Base-by-base conservation (phyloP, 2,329 filamentous ascomycete genomes). In the Colletotrichum lentis region DNA sequence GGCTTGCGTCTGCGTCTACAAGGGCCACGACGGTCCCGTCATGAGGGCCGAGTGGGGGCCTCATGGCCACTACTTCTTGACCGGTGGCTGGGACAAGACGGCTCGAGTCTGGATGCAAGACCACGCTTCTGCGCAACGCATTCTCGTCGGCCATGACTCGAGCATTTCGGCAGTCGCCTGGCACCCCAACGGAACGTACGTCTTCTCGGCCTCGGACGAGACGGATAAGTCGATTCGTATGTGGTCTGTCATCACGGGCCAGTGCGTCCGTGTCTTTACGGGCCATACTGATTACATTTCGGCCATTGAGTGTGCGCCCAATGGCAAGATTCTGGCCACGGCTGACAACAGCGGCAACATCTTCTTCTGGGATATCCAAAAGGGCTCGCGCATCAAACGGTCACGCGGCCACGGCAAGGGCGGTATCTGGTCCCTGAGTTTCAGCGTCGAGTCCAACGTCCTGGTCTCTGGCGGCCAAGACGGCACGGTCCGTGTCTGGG, bases 391-490 rank as follows among this genome's bases (percentile, higher is more conserved):
- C 24, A 89, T 96, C 75, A 99, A 99, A 84, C 91, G 93, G 52
- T 97, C 97, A 82, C 91, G 94, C 50, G 96, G 96, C 3, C 96
- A 99, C 75, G 94, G 90, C 43, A 96, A 96, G 77, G 94, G 94
- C 43, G 95, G 95, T 11, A 94, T 99, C 72, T 96, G 93, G 89
- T 96, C 92, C 5, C 84, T 99, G 1, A 93, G 92, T 76, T 99
- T 96, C 86, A 96, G 92, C 72, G 93, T 94, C 20, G 96, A 99
- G 78, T 97, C 93, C 1, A 96, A 88, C 1, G 91, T 97, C 1
- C 88, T 99, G 1, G 91, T 95, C 1, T 97, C 94, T 0, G 94
- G 93, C 20, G 95, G 94, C 22, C 91, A 95, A 43, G 96, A 99
- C 76, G 91, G 93, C 71, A 97, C 94, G 0, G 94, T 99, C 20